These are phyloP conservation scores for Russula earlei DNA, from an alignment of 768 basidiomycete genomes.

Conservation along the genomic window DNA sequence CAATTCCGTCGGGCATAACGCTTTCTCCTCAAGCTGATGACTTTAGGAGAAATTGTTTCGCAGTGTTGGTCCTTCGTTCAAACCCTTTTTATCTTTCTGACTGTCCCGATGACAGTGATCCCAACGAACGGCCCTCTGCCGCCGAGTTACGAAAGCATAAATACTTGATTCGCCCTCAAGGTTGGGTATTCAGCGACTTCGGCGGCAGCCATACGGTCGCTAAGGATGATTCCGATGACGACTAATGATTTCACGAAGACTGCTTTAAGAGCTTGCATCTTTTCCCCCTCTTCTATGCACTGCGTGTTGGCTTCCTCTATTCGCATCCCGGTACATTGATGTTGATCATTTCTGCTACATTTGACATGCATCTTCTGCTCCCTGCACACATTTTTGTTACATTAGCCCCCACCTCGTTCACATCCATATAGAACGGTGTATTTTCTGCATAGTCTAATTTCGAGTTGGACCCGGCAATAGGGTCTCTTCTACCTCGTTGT, in stretches of 20 bases:
- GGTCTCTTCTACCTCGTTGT: not conserved
- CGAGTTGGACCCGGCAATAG: not conserved
- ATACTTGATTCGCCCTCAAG: slow-evolving; percentile 62
- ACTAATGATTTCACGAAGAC: slow-evolving; percentile 17
- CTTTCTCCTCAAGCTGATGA: slow-evolving; percentile 72
- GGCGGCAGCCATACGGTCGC: slow-evolving; percentile 29
- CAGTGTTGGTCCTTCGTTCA: slow-evolving; percentile 51
- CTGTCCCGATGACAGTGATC: slow-evolving; percentile 43
- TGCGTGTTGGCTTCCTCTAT: slow-evolving; percentile 4
- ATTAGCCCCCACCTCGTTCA: slow-evolving; percentile 14
- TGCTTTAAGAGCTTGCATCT: slow-evolving; percentile 11
- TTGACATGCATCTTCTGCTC: slow-evolving; percentile 18
- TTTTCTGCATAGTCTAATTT: slow-evolving; percentile 14
- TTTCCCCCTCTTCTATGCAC: not conserved
- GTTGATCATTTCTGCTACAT: slow-evolving; percentile 19
- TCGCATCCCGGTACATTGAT: slow-evolving; percentile 6
- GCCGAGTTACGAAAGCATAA: slow-evolving; percentile 70
- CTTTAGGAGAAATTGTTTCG: slow-evolving; percentile 84
- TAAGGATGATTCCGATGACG: slow-evolving; percentile 10
- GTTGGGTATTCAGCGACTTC: slow-evolving; percentile 63
- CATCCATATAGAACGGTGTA: slow-evolving; percentile 17
- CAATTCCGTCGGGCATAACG: slow-evolving; percentile 75
- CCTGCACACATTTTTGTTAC: slow-evolving; percentile 19
- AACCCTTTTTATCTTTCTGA: not conserved
- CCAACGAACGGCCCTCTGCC: slow-evolving; percentile 73